Conservation (phyloP, 768 basidiomycete species). For the Polyporus arcularius region DNA sequence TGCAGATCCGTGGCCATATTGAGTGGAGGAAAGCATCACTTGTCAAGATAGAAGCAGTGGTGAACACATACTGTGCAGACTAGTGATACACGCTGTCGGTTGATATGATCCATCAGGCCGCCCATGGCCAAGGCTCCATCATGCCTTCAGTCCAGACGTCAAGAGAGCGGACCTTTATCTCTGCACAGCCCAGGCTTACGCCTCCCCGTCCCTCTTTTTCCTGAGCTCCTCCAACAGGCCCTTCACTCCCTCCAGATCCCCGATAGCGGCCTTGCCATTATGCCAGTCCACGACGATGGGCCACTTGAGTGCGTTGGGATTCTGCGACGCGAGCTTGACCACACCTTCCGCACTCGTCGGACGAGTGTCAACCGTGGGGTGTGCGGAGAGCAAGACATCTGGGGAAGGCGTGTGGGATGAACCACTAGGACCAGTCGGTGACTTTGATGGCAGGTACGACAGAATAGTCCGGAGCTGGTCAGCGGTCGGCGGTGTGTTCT, state of each 20-base stretch:
- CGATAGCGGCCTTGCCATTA: constrained; percentile 62
- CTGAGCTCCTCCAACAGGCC: constrained; percentile 64
- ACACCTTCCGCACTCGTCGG: constrained; percentile 48
- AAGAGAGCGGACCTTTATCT: background rate
- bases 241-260: constrained; percentile 70
- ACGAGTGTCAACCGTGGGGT: constrained; percentile 47
- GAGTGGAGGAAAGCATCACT: too few species aligned
- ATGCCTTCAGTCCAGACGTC: background rate
- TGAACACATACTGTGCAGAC: too few species aligned
- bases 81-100: background rate
- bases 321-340: constrained; percentile 50
- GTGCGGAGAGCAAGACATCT: constrained; percentile 58
- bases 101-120: background rate
- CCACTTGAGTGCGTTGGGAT: constrained; percentile 70
- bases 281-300: constrained; percentile 82
- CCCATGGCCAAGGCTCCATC: background rate
- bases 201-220: constrained; percentile 67
- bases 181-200: background rate
- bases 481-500: constrained; percentile 58
- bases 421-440: constrained; percentile 8
- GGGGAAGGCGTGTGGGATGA: constrained; percentile 12
- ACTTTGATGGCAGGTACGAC: constrained; percentile 48
- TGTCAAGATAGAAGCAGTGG: too few species aligned
- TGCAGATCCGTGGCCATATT: too few species aligned
- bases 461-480: constrained; percentile 72